Evolutionary conservation across 441 rosid species (phyloP), one percentile per base, ranked within the genome.

Genomic region (Populus hybrid): DNA sequence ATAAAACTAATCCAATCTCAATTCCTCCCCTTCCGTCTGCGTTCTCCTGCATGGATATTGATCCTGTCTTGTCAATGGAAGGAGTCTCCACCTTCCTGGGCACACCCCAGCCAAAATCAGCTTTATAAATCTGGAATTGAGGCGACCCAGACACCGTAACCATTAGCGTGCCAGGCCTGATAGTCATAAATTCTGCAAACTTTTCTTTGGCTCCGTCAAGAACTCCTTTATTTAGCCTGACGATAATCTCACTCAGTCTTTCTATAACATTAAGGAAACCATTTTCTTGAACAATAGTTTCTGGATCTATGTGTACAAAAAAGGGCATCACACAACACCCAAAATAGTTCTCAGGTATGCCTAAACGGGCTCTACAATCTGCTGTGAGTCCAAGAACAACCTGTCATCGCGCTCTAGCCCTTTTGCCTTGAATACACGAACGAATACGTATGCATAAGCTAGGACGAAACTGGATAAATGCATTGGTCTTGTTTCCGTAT

Each of bases 391-490:
- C 24, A 3, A 81, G 32, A 21, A 34, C 4, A 2, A 83, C 72
- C 6, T 23, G 46, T 80, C 74, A 0, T 77, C 73, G 24, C 69
- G 28, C 6, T 72, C 68, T 57, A 78, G 80, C n/a, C 79, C 82
- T 9, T 77, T 86, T 14, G 88, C 86, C 57, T 81, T 85, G 42
- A 85, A 82, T 40, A 78, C 11, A 26, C 88, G 85, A 10, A 72
- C 79, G 21, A 81, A 63, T 7, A 19, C 36, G 73, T 82, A 86
- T 1, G 91, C 88, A 74, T 50, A 75, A 0, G 81, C 57, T 6
- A 86, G 34, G 24, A 86, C 89, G 28, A 86, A 88, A 0, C 79
- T 80, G 0, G 88, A 86, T 67, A 84, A 36, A 73, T 84, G 57
- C 57, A 4, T 46, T 85, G 50, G 76, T 69, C n/a, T 69, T 71